These are phyloP conservation scores for Trichosanthes truncata DNA, from an alignment of 306 rosid genomes.

Conservation along the genomic window DNA sequence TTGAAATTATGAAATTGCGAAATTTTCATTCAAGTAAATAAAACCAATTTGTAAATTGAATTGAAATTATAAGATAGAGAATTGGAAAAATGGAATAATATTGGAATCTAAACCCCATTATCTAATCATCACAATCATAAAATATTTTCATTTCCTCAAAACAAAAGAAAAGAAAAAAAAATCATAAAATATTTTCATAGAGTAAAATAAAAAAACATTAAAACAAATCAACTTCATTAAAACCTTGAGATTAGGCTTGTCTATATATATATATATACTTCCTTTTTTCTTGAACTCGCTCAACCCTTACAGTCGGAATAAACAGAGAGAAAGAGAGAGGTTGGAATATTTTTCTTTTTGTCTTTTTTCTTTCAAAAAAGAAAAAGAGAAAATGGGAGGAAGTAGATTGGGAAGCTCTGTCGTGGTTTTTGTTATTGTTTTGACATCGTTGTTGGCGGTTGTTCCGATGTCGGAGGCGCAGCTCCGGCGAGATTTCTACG, in stretches of 20 bases:
- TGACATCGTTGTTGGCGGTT: conserved; percentile 13
- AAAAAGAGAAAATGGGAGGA: not conserved
- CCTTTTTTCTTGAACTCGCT: not conserved
- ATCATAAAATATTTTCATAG: not conserved
- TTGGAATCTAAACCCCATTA: not conserved
- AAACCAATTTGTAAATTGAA: not conserved
- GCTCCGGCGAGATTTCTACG: conserved; percentile 48
- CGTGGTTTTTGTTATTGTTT: not conserved
- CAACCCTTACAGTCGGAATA: not conserved
- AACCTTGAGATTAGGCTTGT: not conserved
- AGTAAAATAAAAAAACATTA: not conserved
- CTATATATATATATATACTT: not conserved
- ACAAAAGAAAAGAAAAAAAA: too few species aligned
- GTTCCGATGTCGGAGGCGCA: conserved; percentile 36
- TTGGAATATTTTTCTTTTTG: too few species aligned
- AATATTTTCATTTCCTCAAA: too few species aligned
- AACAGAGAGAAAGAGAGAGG: not conserved
- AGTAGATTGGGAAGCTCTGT: not conserved
- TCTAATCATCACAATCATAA: not conserved
- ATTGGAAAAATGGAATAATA: not conserved
- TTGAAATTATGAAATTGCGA: not conserved
- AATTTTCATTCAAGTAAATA: not conserved
- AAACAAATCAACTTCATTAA: not conserved
- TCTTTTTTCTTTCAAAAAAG: too few species aligned
- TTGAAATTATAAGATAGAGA: not conserved